Base-by-base conservation (phyloP, 139 green algal genomes). In the Yamagishiella unicocca region DNA sequence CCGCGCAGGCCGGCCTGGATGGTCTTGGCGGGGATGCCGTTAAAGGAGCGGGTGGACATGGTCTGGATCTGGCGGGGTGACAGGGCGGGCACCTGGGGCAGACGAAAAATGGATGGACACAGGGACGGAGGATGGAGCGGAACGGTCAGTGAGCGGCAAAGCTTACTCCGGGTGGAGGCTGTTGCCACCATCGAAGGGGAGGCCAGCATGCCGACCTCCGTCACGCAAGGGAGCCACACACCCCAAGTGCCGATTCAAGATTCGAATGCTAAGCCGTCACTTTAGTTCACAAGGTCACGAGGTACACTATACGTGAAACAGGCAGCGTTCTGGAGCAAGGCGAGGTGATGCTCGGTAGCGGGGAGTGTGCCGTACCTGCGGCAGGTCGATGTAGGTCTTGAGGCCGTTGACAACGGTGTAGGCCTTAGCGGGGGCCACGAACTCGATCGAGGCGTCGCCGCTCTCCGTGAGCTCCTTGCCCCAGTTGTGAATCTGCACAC, bases 401-500 rank as follows among this genome's bases (percentile, higher is more conserved):
- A 94, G 72, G 50, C 95, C 95, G 71, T 96, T 90, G 14, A 96
- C 89, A 2, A 97, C 93, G 27, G 91, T 88, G 87, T 96, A 96
- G 19, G 92, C 88, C 31, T 87, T 89, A 64, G 82, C 80, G 40
- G 94, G 94, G 0, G 88, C 89, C 22, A 97, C 92, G 80, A 95
- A 96, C 93, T 97, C 95, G 37, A 97, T 89, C 89, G 93, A 93
- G 62, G 94, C 91, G 33, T 83, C 78, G 33, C 93, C 90, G 50
- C 90, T 75, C 72, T 90, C 79, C 9, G 62, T 46, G 55, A 94
- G 92, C 45, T 93, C 62, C 27, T 84, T 77, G 38, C 86, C 89
- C 93, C 93, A 96, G 87, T 93, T 94, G 92, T 98, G 96, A 91
- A 98, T 96, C 90, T 98, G 94, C 50, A 97, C 89, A 74, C 96